Evolutionary conservation across 2,329 filamentous ascomycete genomes (phyloP).

Genomic region (Decorospora gaudefroyi): DNA sequence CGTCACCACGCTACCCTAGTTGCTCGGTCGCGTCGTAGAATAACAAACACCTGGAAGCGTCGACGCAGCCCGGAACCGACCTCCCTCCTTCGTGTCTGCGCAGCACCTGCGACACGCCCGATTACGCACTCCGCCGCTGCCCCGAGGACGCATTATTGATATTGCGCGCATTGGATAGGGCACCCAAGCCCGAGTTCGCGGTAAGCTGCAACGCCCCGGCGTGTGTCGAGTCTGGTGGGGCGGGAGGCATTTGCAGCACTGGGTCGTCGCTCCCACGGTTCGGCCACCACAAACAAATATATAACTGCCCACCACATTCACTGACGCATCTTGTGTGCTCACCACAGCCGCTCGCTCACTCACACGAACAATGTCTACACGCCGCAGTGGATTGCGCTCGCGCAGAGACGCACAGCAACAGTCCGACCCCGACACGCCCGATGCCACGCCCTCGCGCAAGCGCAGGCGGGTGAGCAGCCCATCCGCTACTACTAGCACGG

Average conservation of each 20-base stretch:
- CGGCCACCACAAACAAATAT: conserved; percentile 11
- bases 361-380: conserved; percentile 25
- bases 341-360: conserved; percentile 13
- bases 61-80: conserved; percentile 11
- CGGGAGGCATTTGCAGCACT: conserved; percentile 4
- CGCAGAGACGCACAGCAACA: conserved; percentile 39
- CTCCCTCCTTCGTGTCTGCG: conserved; percentile 3
- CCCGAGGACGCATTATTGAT: conserved; percentile 1
- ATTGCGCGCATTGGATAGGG: conserved; percentile 5
- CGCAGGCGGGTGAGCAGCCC: conserved; percentile 51
- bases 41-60: conserved; percentile 20
- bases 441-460: conserved; percentile 55
- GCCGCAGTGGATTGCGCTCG: conserved; percentile 21
- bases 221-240: conserved; percentile 24
- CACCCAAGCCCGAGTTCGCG: conserved; percentile 11
- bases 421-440: conserved; percentile 52
- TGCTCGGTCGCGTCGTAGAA: conserved; percentile 21
- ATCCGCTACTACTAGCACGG: conserved; percentile 10
- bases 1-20: conserved; percentile 14
- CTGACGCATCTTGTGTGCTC: conserved; percentile 18
- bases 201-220: conserved; percentile 18
- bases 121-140: conserved; percentile 5
- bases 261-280: conserved; percentile 15
- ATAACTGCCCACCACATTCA: conserved; percentile 11
- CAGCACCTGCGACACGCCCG: conserved; percentile 11